phyloP scores from a whole-genome alignment of 2,329 filamentous ascomycete species.

The Trichoderma asperellum region DNA sequence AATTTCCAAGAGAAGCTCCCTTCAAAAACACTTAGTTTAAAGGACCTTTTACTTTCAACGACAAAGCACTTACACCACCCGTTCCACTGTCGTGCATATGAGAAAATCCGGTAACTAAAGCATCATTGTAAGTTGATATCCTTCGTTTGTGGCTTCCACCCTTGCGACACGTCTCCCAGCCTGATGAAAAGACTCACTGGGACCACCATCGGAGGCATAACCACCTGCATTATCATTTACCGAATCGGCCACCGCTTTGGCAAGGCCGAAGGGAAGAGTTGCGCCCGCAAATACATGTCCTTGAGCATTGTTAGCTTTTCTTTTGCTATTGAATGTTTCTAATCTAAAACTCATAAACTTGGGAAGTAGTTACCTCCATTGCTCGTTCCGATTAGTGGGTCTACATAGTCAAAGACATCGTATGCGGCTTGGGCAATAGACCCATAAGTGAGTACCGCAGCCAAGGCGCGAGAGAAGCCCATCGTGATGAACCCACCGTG shows the following conservation, averaged over 20 bases:
- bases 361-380: constrained; percentile 33
- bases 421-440: constrained; percentile 16
- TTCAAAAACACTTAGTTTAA: constrained; percentile 1
- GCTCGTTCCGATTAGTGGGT: constrained; percentile 37
- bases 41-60: not conserved
- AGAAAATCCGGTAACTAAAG: constrained; percentile 38
- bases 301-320: constrained; percentile 8
- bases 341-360: not conserved
- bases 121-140: not conserved
- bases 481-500: not conserved
- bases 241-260: constrained; percentile 38
- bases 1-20: constrained; percentile 55
- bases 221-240: constrained; percentile 37
- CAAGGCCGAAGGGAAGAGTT: constrained; percentile 39
- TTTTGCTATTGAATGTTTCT: not conserved
- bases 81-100: constrained; percentile 41
- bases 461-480: constrained; percentile 10
- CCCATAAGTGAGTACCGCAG: constrained; percentile 1
- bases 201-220: constrained; percentile 35
- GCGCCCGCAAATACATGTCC: constrained; percentile 39
- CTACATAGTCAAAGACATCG: constrained; percentile 34
- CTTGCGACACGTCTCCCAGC: too few relatives aligned
- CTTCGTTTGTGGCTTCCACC: not conserved
- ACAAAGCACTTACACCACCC: constrained; percentile 38
- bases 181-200: constrained; percentile 29